phyloP scores from a whole-genome alignment of 1,284 basidiomycete genomes.

The Malassezia obtusa region DNA sequence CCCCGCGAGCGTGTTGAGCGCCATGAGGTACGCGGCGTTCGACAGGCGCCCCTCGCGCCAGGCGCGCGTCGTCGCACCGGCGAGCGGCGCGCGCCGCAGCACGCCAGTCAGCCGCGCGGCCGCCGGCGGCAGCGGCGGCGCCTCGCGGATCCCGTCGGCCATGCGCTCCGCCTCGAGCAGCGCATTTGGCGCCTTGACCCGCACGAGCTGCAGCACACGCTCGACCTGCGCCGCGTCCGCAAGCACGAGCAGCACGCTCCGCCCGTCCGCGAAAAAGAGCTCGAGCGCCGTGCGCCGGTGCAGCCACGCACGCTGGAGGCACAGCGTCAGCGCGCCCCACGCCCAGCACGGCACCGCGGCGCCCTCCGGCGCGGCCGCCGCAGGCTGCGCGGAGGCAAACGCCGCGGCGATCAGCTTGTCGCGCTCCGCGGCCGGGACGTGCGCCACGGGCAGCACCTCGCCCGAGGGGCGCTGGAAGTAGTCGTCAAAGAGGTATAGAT shows the following conservation, averaged over 20 bases:
- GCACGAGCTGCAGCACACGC: constrained; percentile 27
- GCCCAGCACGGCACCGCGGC: constrained; percentile 32
- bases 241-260: constrained; percentile 43
- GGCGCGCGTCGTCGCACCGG: constrained; percentile 34
- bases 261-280: constrained; percentile 47
- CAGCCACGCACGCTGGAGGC: constrained; percentile 31
- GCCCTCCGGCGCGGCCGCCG: constrained; percentile 40
- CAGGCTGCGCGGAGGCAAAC: constrained; percentile 52
- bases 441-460: constrained; percentile 76
- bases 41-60: constrained; percentile 41
- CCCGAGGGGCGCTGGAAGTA: constrained; percentile 77
- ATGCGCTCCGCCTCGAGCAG: constrained; percentile 27
- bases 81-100: constrained; percentile 22
- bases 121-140: constrained; percentile 12
- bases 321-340: constrained; percentile 26
- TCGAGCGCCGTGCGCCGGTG: constrained; percentile 40
- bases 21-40: constrained; percentile 48
- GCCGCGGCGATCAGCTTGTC: constrained; percentile 57
- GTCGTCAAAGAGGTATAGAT: constrained; percentile 84
- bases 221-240: constrained; percentile 23
- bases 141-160: constrained; percentile 25
- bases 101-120: constrained; percentile 29
- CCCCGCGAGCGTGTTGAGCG: constrained; percentile 45
- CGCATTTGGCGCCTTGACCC: constrained; percentile 24
- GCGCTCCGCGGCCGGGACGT: constrained; percentile 65